A percentile compares a stretch with the other conserved stretches of the same genome.
Conservation (phyloP, 805 yeast genomes). For the Monosporozyma yasuniensis region DNA sequence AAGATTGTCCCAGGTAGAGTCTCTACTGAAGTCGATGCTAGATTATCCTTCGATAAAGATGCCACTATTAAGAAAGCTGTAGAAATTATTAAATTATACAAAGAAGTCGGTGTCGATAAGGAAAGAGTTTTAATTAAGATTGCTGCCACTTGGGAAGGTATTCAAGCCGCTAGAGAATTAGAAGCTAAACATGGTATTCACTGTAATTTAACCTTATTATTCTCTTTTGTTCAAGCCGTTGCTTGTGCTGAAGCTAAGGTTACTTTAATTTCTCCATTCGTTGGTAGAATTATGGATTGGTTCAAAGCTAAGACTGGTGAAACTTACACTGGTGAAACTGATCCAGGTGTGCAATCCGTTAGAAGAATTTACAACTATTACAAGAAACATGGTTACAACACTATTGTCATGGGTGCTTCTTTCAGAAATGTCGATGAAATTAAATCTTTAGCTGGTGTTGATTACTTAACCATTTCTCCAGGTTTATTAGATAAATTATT, state of each 20-base stretch:
- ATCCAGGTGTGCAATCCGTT: slow-evolving; percentile 93
- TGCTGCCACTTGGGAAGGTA: slow-evolving; percentile 98
- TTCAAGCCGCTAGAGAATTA: slow-evolving; percentile 92
- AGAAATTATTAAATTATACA: slow-evolving; percentile 76
- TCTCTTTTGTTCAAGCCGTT: slow-evolving; percentile 93
- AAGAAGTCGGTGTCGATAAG: slow-evolving; percentile 72
- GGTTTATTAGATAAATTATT: slow-evolving; percentile 76
- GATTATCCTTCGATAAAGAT: slow-evolving; percentile 88
- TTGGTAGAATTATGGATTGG: slow-evolving; percentile 98
- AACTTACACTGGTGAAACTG: slow-evolving; percentile 61
- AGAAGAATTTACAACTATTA: slow-evolving; percentile 86
- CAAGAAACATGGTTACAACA: slow-evolving; percentile 90
- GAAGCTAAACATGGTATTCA: slow-evolving; percentile 85
- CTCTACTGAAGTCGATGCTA: slow-evolving; percentile 96
- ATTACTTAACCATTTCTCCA: slow-evolving; percentile 90
- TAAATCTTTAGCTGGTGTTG: slow-evolving; percentile 92
- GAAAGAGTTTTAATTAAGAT: slow-evolving; percentile 89
- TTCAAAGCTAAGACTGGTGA: slow-evolving; percentile 88
- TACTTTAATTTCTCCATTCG: slow-evolving; percentile 94
- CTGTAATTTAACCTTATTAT: slow-evolving; percentile 87
- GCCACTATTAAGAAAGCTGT: slow-evolving; percentile 89
- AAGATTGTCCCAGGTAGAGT: slow-evolving; percentile 97
- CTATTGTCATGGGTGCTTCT: slow-evolving; percentile 99
- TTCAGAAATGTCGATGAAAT: slow-evolving; percentile 95
- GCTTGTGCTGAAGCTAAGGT: slow-evolving; percentile 96